These are phyloP conservation scores for Colletotrichum graminicola DNA, from an alignment of 2,329 filamentous ascomycete genomes.

Conservation along the genomic window DNA sequence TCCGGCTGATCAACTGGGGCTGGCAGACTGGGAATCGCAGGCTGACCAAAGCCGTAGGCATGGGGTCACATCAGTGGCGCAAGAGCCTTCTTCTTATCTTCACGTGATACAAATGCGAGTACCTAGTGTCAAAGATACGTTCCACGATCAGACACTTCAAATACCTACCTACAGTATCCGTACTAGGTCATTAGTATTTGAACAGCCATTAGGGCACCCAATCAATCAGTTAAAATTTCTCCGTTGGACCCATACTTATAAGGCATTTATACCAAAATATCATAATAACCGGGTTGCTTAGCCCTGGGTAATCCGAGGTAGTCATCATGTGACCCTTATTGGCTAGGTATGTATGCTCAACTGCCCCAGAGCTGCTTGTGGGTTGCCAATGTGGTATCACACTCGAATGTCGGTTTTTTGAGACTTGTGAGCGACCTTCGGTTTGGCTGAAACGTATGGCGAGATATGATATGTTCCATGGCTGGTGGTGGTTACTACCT, in stretches of 20 bases:
- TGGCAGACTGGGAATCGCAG: background rate
- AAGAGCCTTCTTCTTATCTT: slow-evolving; percentile 2
- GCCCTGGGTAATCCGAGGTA: no score
- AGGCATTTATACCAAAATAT: no score
- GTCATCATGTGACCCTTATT: no score
- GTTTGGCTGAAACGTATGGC: background rate
- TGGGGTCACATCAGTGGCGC: background rate
- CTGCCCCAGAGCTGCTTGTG: background rate
- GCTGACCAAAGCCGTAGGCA: background rate
- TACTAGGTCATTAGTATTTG: no score
- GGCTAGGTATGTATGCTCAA: background rate
- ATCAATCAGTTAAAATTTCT: no score
- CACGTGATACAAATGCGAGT: background rate
- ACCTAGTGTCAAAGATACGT: background rate
- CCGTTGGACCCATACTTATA: no score
- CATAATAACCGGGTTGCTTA: no score
- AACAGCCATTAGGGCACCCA: no score
- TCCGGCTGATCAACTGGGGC: background rate
- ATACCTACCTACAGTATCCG: no score
- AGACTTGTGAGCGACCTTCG: background rate
- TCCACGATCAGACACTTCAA: no score
- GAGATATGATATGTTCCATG: background rate
- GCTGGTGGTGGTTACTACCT: background rate
- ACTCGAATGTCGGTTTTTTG: background rate
- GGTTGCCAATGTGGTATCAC: background rate